Evolutionary conservation across 2,329 filamentous ascomycete species (phyloP).

Genomic region (Rhytidhysteron rufulum): DNA sequence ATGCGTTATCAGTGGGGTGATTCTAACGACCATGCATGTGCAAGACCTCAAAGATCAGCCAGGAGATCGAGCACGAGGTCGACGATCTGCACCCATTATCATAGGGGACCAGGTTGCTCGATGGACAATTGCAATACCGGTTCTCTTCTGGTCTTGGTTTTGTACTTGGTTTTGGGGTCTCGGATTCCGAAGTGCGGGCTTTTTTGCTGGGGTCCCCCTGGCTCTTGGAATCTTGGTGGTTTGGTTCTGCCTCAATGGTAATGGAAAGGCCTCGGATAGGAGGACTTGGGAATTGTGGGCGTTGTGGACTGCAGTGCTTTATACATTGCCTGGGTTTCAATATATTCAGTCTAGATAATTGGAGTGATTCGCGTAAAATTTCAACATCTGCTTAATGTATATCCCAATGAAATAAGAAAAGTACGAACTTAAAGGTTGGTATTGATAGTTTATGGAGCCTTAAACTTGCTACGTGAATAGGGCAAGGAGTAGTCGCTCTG

Average conservation of each 20-base stretch:
- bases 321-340: conserved; percentile 3
- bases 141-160: conserved; percentile 18
- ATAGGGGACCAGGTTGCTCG: conserved; percentile 8
- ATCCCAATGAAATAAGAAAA: too few relatives aligned
- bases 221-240: neutral
- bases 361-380: too few relatives aligned
- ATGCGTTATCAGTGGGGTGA: conserved; percentile 8
- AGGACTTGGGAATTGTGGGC: conserved; percentile 2
- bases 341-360: too few relatives aligned
- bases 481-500: too few relatives aligned
- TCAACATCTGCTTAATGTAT: too few relatives aligned
- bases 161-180: conserved; percentile 16
- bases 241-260: neutral
- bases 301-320: conserved; percentile 3
- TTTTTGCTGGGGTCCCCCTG: too few relatives aligned
- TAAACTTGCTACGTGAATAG: too few relatives aligned
- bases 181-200: neutral
- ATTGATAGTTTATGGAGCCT: too few relatives aligned
- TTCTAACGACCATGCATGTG: conserved; percentile 24
- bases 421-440: too few relatives aligned
- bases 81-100: conserved; percentile 20
- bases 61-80: conserved; percentile 18
- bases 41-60: conserved; percentile 27
- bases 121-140: conserved; percentile 2
- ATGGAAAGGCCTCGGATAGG: neutral